These are phyloP conservation scores for Coemansia sp. DNA, from an alignment of 192 early-diverging fungal species.

Conservation along the genomic window DNA sequence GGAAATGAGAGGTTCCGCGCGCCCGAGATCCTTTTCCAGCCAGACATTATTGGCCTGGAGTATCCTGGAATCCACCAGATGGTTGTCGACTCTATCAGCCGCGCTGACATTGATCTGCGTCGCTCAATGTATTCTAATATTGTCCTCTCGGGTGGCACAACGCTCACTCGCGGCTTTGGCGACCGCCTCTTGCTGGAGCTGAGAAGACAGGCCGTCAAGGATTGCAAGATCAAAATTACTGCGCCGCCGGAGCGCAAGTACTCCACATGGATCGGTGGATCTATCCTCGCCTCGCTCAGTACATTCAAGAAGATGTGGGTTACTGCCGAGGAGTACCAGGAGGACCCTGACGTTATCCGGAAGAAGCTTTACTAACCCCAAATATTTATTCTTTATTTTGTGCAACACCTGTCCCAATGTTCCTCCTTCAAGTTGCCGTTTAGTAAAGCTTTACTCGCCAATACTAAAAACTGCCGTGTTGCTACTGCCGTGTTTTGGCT, in stretches of 20 bases:
- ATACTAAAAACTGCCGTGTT: too few species aligned
- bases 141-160: conserved; percentile 96
- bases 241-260: conserved; percentile 98
- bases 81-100: conserved; percentile 87
- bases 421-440: not conserved
- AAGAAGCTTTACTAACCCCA: conserved; percentile 64
- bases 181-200: conserved; percentile 89
- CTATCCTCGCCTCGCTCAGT: conserved; percentile 89
- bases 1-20: conserved; percentile 90
- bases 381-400: not conserved
- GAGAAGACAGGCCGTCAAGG: conserved; percentile 83
- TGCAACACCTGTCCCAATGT: too few species aligned
- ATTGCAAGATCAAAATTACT: conserved; percentile 95
- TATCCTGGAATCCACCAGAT: conserved; percentile 91
- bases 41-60: conserved; percentile 89
- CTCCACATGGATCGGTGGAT: conserved; percentile 97
- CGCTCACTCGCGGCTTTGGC: conserved; percentile 86
- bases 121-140: conserved; percentile 83
- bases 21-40: conserved; percentile 94
- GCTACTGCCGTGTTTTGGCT: too few species aligned
- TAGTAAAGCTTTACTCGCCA: not conserved
- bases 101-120: conserved; percentile 91
- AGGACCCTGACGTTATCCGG: conserved; percentile 91
- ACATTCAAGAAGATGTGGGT: conserved; percentile 99
- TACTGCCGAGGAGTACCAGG: conserved; percentile 93